Conservation (phyloP, 345 rosid species). For the Citrus medica region DNA sequence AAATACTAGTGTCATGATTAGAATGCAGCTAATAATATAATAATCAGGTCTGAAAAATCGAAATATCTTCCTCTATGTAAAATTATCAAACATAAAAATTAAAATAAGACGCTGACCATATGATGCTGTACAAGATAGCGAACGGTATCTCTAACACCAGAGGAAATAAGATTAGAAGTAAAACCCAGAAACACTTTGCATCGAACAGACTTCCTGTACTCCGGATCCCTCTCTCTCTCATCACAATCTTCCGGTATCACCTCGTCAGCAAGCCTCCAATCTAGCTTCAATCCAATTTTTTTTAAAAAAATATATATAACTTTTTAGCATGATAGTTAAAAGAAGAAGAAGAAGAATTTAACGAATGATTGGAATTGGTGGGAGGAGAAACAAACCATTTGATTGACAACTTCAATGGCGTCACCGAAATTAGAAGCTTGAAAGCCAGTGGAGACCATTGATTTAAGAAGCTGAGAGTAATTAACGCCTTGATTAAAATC, state of each 20-base stretch:
- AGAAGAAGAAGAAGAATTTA: not conserved
- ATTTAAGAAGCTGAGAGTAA: slow-evolving; percentile 56
- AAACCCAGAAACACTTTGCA: slow-evolving; percentile 94
- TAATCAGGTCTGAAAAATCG: not conserved
- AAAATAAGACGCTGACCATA: slow-evolving; percentile 56
- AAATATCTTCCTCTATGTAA: not conserved
- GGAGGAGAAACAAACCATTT: slow-evolving; percentile 56
- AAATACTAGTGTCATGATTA: not conserved
- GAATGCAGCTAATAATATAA: not conserved
- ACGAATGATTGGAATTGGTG: not conserved
- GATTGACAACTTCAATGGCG: slow-evolving; percentile 70
- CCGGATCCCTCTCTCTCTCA: slow-evolving; percentile 64
- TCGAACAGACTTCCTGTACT: slow-evolving; percentile 61
- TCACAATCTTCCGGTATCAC: slow-evolving; percentile 50
- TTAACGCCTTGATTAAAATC: slow-evolving; percentile 75
- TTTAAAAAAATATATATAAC: not conserved
- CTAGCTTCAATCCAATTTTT: slow-evolving; percentile 55
- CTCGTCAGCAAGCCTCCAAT: slow-evolving; percentile 89
- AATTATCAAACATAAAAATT: not conserved
- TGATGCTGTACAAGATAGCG: slow-evolving; percentile 87
- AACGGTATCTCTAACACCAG: slow-evolving; percentile 81
- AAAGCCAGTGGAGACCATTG: slow-evolving; percentile 83
- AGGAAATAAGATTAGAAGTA: slow-evolving; percentile 92
- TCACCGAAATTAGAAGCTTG: slow-evolving; percentile 97
- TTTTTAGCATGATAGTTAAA: not conserved